Evolutionary conservation across 1,139 yeast genomes (phyloP).

Genomic region (Waltiozyma sp.): DNA sequence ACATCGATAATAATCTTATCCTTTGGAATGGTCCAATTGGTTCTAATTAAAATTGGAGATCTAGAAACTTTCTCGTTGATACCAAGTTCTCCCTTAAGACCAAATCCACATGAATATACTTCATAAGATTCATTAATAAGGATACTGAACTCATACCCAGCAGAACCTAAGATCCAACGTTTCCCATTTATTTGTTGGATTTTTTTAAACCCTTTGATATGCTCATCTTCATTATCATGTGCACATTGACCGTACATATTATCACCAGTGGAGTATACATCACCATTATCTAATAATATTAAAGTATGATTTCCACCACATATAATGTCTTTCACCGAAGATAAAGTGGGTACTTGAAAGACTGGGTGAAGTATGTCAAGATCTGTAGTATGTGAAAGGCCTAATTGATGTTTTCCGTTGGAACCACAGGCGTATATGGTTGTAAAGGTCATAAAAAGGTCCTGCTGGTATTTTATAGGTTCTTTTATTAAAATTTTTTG

Average conservation of each 20-base stretch:
- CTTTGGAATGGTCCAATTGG: slow-evolving; percentile 10
- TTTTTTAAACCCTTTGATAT: slow-evolving; percentile 16
- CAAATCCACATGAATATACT: slow-evolving; percentile 48
- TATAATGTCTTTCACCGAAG: slow-evolving; percentile 28
- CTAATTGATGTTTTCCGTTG: slow-evolving; percentile 72
- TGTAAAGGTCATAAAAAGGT: too few relatives aligned
- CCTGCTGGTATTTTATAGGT: too few relatives aligned
- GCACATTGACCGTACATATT: slow-evolving; percentile 44
- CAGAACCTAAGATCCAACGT: slow-evolving; percentile 34
- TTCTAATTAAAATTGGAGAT: slow-evolving; percentile 9
- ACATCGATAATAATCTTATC: slow-evolving; percentile 20
- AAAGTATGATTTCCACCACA: slow-evolving; percentile 90
- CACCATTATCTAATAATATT: slow-evolving; percentile 42
- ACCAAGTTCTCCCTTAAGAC: slow-evolving; percentile 71
- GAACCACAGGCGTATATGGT: slow-evolving; percentile 55
- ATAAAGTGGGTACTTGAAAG: slow-evolving; percentile 14
- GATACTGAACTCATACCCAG: slow-evolving; percentile 76
- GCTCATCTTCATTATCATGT: slow-evolving; percentile 1
- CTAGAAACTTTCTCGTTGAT: slow-evolving; percentile 25
- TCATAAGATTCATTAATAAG: slow-evolving; percentile 32
- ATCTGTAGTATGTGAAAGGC: slow-evolving; percentile 50
- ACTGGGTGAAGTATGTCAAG: slow-evolving; percentile 21
- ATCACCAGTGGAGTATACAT: slow-evolving; percentile 48
- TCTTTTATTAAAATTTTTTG: too few relatives aligned
- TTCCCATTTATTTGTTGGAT: slow-evolving; percentile 19